Base-by-base conservation (phyloP, 768 basidiomycete genomes). In the Trametes cinnabarina region DNA sequence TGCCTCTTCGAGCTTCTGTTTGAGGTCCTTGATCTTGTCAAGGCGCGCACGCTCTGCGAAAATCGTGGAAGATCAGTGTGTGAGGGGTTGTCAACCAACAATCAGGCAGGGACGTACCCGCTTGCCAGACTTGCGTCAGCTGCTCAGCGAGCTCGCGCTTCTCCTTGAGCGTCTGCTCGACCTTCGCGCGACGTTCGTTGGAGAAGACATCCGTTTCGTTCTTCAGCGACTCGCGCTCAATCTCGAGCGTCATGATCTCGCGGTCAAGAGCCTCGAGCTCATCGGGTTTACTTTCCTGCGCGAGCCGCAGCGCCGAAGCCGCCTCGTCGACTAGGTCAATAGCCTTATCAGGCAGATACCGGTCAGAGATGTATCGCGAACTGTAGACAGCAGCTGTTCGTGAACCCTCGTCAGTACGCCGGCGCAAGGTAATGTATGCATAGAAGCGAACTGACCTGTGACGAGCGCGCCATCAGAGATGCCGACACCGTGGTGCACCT, bases 261-360 rank as follows among this genome's bases (percentile, higher is more conserved):
- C 94, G 78, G 57, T 94, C 90, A 11, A 95, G 80, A 1, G 79
- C 77, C 67, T 97, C 92, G 0, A 96, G 78, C 54, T 87, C 87
- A 52, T 92, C 88, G 0, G 94, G 94, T 67, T 94, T 92, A 30
- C 84, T 87, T 67, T 94, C 92, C 66, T 94, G 94, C 0, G 93
- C 90, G 3, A 97, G 83, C 0, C 92, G 84, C 4, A 98, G 77
- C 0, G 92, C 80, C 2, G 91, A 90, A 0, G 92, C 90, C 3
- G 94, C 94, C 72, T 98, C 96, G 71, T 98, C 96, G 0, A 98
- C 84, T 3, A 97, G 80, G 69, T 96, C 92, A 41, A 93, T 91
- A 10, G 91, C 89, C 69, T 95, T 95, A 73, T 97, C 94, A 0
- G 94, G 94, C 1, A 96, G 79, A 70, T 83, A 94, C 3, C 93